These are phyloP conservation scores for Oenanthe javanica DNA, from an alignment of 140 eudicot species.

Conservation along the genomic window DNA sequence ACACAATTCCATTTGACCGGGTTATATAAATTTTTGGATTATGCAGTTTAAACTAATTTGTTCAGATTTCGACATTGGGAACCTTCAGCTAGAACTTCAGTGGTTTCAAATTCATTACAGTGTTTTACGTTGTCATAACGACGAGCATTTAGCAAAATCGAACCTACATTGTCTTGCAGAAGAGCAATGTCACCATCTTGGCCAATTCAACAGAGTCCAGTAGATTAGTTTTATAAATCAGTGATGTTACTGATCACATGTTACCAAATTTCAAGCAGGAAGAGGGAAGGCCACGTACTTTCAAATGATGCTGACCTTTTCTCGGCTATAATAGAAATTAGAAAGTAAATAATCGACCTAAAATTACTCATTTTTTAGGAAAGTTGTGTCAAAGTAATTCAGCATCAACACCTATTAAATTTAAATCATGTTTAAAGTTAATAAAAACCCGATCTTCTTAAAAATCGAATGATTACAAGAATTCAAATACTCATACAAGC, in stretches of 20 bases:
- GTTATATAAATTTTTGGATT: background rate
- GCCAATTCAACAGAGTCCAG: background rate
- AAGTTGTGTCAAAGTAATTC: background rate
- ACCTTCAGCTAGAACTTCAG: background rate
- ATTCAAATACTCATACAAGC: background rate
- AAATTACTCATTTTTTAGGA: background rate
- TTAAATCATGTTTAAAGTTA: too few species aligned
- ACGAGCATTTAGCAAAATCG: background rate
- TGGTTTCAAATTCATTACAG: background rate
- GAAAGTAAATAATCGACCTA: background rate
- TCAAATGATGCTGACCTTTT: background rate
- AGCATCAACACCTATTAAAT: background rate
- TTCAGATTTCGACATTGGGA: background rate
- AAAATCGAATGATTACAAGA: too few species aligned
- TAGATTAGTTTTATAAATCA: background rate
- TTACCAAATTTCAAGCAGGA: background rate
- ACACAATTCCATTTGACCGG: background rate
- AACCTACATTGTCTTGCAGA: background rate
- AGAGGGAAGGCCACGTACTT: background rate
- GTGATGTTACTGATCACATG: background rate
- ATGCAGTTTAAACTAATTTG: background rate
- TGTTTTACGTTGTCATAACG: background rate
- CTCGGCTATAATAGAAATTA: background rate
- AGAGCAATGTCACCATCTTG: background rate
- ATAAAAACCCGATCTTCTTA: too few species aligned